These are phyloP conservation scores for Blastobotrys illinoisensis DNA, from an alignment of 1,139 yeast species.

Conservation along the genomic window DNA sequence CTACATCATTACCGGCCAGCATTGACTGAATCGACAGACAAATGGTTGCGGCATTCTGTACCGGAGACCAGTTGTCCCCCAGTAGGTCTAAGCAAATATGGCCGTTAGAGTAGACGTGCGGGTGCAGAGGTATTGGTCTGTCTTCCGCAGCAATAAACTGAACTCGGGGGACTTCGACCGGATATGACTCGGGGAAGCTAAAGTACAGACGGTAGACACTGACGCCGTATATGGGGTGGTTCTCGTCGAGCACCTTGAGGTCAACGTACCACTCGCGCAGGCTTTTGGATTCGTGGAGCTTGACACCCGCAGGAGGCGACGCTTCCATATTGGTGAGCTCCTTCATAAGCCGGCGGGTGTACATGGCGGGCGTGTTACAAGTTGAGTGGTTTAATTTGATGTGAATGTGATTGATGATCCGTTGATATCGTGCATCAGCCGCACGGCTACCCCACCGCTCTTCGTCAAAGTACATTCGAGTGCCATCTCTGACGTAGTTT, in stretches of 20 bases:
- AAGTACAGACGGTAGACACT: slow-evolving; percentile 39
- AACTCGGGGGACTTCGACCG: slow-evolving; percentile 61
- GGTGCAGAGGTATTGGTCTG: slow-evolving; percentile 53
- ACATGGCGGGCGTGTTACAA: slow-evolving; percentile 13
- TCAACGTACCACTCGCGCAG: slow-evolving; percentile 33
- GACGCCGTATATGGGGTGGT: slow-evolving; percentile 31
- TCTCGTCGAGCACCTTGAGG: slow-evolving; percentile 30
- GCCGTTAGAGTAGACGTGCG: slow-evolving; percentile 69
- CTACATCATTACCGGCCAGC: slow-evolving; percentile 45
- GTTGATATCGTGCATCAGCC: neutral
- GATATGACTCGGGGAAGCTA: slow-evolving; percentile 46
- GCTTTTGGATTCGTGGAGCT: slow-evolving; percentile 28
- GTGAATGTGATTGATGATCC: neutral
- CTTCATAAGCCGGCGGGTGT: slow-evolving; percentile 40
- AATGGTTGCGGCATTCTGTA: slow-evolving; percentile 51
- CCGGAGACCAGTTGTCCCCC: slow-evolving; percentile 72
- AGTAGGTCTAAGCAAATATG: slow-evolving; percentile 54
- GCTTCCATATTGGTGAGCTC: slow-evolving; percentile 35
- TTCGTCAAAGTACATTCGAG: neutral
- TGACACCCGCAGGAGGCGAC: slow-evolving; percentile 28
- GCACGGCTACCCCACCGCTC: neutral
- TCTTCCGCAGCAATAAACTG: slow-evolving; percentile 38
- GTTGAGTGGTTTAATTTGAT: neutral
- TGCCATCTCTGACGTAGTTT: neutral
- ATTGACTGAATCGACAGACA: slow-evolving; percentile 60